Percentiles rank a stretch among this genome's conserved stretches.
Evolutionary conservation across 257 asterid species (phyloP).

Genomic region (Nicotiana obtusifolia): DNA sequence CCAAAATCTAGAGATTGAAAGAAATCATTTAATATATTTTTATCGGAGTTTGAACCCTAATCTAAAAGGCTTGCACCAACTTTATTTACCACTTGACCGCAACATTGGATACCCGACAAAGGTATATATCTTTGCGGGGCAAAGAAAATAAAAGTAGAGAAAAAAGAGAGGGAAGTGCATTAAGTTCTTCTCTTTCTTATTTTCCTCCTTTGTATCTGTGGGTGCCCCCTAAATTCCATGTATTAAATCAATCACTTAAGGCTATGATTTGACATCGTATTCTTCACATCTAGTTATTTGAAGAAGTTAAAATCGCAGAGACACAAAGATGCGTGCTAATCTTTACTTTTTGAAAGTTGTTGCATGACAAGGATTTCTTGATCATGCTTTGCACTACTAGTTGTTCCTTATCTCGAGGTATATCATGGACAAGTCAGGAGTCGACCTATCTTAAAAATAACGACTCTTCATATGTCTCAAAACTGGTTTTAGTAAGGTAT

Average conservation of each 20-base stretch:
- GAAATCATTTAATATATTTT: neutral
- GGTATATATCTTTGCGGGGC: neutral
- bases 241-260: slow-evolving; percentile 4
- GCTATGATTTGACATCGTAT: neutral
- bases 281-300: neutral
- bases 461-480: too few relatives aligned
- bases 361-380: slow-evolving; percentile 2
- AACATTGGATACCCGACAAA: too few relatives aligned
- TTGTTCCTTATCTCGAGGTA: neutral
- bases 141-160: neutral
- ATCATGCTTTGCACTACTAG: neutral
- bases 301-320: neutral
- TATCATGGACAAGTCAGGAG: too few relatives aligned
- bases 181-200: neutral
- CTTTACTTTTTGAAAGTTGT: neutral
- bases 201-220: neutral
- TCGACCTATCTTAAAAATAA: too few relatives aligned
- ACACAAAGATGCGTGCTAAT: neutral
- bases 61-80: neutral
- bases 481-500: too few relatives aligned
- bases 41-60: neutral
- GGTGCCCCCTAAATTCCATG: slow-evolving; percentile 1
- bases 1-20: too few relatives aligned
- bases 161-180: neutral
- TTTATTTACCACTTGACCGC: neutral